Evolutionary conservation across 805 yeast species (phyloP).

Genomic region (Scheffersomyces coipomensis): DNA sequence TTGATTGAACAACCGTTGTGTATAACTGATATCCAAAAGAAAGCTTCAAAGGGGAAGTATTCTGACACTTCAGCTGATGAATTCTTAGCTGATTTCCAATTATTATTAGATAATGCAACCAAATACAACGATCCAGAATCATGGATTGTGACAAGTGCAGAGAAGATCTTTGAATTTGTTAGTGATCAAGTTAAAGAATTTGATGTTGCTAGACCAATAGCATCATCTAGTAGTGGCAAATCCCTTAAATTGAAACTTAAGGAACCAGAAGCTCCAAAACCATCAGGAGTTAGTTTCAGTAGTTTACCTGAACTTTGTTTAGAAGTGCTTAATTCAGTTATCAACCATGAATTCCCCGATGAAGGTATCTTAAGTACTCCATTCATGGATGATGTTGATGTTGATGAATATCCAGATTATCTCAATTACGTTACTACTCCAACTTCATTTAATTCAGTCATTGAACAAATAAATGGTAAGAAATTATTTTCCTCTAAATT

Average conservation of each 20-base stretch:
- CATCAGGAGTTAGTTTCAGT: slow-evolving; percentile 14
- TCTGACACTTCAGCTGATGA: slow-evolving; percentile 37
- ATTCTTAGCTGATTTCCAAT: slow-evolving; percentile 33
- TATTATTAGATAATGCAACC: slow-evolving; percentile 36
- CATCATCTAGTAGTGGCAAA: slow-evolving; percentile 3
- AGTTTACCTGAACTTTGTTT: slow-evolving; percentile 19
- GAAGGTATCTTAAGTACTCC: slow-evolving; percentile 62
- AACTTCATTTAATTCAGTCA: slow-evolving; percentile 65
- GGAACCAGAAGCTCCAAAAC: slow-evolving; percentile 6
- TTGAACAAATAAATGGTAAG: slow-evolving; percentile 49
- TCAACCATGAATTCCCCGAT: slow-evolving; percentile 45
- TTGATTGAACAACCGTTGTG: slow-evolving; percentile 34
- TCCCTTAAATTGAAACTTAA: slow-evolving; percentile 10
- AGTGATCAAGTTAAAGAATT: slow-evolving; percentile 45
- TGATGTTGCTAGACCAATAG: slow-evolving; percentile 9
- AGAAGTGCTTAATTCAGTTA: slow-evolving; percentile 36
- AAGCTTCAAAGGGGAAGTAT: slow-evolving; percentile 41
- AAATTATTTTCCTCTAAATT: slow-evolving; percentile 30
- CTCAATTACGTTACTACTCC: slow-evolving; percentile 70
- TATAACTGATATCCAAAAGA: slow-evolving; percentile 31
- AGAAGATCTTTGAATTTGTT: slow-evolving; percentile 54
- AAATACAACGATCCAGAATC: slow-evolving; percentile 41
- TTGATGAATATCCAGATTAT: slow-evolving; percentile 76
- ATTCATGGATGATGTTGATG: slow-evolving; percentile 72
- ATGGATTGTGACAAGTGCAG: slow-evolving; percentile 66